Evolutionary conservation across 805 yeast genomes (phyloP).

Genomic region (Barnettozyma populi): DNA sequence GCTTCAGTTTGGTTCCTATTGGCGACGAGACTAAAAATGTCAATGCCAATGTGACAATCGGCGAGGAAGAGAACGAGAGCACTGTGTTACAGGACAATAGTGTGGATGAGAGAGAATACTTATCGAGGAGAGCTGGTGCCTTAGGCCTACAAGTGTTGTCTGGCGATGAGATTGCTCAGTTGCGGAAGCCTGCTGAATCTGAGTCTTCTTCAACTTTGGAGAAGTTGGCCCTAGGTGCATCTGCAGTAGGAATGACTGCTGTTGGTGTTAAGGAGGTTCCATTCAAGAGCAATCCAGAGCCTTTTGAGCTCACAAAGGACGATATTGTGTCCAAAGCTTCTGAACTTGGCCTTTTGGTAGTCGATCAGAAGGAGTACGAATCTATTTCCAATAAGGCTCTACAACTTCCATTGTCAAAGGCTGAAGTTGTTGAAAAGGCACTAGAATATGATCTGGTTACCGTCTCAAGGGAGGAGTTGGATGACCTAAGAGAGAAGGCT

Average conservation of each 20-base stretch:
- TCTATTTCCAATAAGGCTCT: background rate
- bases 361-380: background rate
- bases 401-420: conserved; percentile 6
- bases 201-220: conserved; percentile 1
- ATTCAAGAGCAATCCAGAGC: background rate
- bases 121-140: conserved; percentile 12
- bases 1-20: conserved; percentile 14
- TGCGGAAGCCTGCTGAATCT: background rate
- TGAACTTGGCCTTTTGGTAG: conserved; percentile 4
- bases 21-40: conserved; percentile 15
- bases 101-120: conserved; percentile 8
- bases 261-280: background rate
- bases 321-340: conserved; percentile 17
- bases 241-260: conserved; percentile 8
- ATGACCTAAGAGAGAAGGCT: conserved; percentile 25
- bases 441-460: conserved; percentile 31
- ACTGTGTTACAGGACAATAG: conserved; percentile 6
- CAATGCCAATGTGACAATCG: conserved; percentile 4
- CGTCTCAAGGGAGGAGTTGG: conserved; percentile 31
- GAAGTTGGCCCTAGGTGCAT: conserved; percentile 6
- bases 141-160: conserved; percentile 13
- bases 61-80: conserved; percentile 12
- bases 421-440: conserved; percentile 12
- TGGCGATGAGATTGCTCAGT: conserved; percentile 2
- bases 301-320: conserved; percentile 3